phyloP scores from a whole-genome alignment of 768 basidiomycete species.

The Lepiota venenata region DNA sequence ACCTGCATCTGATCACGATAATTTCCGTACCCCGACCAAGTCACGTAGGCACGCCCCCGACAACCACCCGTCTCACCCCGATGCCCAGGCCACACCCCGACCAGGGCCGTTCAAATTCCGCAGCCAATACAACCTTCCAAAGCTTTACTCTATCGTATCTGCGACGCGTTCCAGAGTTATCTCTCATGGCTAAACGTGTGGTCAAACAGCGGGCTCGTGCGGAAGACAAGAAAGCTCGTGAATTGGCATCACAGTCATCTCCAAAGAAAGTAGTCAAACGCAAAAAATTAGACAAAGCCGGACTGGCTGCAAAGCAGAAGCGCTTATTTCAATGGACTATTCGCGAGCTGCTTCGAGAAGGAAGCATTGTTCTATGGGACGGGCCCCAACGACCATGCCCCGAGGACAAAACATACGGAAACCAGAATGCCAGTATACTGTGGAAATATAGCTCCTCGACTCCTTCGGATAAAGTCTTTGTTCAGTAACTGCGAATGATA shows the following conservation, averaged over 20 bases:
- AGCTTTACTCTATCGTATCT: constrained; percentile 76
- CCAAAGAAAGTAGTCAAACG: constrained; percentile 6
- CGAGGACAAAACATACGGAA: constrained; percentile 1
- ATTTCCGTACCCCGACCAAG: constrained; percentile 36
- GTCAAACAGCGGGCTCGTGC: constrained; percentile 54
- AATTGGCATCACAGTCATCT: not conserved
- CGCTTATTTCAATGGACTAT: constrained; percentile 67
- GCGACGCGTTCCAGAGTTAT: constrained; percentile 72
- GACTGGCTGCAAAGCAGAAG: constrained; percentile 48
- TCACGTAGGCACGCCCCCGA: constrained; percentile 11
- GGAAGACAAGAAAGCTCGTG: constrained; percentile 33
- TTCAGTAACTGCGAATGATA: constrained; percentile 21
- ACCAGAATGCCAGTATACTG: constrained; percentile 28
- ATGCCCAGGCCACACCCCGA: constrained; percentile 2
- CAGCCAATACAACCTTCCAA: constrained; percentile 12
- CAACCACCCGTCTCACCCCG: not conserved
- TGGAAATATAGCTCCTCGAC: constrained; percentile 45
- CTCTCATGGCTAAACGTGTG: constrained; percentile 59
- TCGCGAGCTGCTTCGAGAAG: constrained; percentile 62
- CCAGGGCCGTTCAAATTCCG: not conserved
- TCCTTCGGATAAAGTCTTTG: constrained; percentile 24
- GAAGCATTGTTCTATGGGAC: constrained; percentile 73
- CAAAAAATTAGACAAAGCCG: not conserved
- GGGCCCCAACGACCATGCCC: constrained; percentile 46
- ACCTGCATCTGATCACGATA: constrained; percentile 10